Conservation (phyloP, 768 basidiomycete genomes). For the Serpula lacrymans region DNA sequence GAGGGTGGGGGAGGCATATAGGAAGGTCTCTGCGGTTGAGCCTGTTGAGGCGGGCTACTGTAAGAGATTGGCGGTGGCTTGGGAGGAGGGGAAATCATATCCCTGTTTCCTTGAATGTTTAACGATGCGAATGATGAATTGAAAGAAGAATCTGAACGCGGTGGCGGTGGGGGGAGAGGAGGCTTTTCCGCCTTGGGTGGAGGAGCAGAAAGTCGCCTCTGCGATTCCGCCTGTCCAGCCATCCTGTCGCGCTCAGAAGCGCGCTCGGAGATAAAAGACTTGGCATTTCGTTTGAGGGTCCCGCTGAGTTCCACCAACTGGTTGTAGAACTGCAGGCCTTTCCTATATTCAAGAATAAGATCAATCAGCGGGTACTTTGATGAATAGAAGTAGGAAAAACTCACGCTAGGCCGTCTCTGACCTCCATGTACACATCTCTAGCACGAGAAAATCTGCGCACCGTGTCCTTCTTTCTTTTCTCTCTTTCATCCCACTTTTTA, state of each 20-base stretch:
- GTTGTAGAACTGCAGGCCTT: slow-evolving; percentile 86
- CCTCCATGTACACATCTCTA: slow-evolving; percentile 82
- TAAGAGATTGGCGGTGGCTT: slow-evolving; percentile 26
- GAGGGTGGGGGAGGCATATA: slow-evolving; percentile 21
- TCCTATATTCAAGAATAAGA: slow-evolving; percentile 44
- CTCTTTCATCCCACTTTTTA: slow-evolving; percentile 77
- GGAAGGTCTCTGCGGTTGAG: slow-evolving; percentile 18
- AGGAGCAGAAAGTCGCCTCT: slow-evolving; percentile 54
- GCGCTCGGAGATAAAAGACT: slow-evolving; percentile 60
- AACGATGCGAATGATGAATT: slow-evolving; percentile 57
- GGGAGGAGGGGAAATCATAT: slow-evolving; percentile 24
- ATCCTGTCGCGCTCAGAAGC: slow-evolving; percentile 68
- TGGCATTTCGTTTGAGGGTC: slow-evolving; percentile 56
- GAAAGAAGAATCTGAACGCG: slow-evolving; percentile 35
- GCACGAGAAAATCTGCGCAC: slow-evolving; percentile 70
- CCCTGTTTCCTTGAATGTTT: slow-evolving; percentile 37
- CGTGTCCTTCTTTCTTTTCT: slow-evolving; percentile 74
- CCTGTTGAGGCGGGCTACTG: slow-evolving; percentile 13
- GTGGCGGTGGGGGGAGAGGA: slow-evolving; percentile 45
- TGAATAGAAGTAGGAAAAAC: slow-evolving; percentile 28
- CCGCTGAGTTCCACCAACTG: slow-evolving; percentile 67
- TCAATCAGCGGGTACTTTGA: slow-evolving; percentile 7
- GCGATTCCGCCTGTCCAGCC: slow-evolving; percentile 65
- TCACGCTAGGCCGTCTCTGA: slow-evolving; percentile 78
- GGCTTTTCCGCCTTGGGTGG: slow-evolving; percentile 44